Conservation (phyloP, 2,329 filamentous ascomycete genomes). For the Dichotomopilus funicola region DNA sequence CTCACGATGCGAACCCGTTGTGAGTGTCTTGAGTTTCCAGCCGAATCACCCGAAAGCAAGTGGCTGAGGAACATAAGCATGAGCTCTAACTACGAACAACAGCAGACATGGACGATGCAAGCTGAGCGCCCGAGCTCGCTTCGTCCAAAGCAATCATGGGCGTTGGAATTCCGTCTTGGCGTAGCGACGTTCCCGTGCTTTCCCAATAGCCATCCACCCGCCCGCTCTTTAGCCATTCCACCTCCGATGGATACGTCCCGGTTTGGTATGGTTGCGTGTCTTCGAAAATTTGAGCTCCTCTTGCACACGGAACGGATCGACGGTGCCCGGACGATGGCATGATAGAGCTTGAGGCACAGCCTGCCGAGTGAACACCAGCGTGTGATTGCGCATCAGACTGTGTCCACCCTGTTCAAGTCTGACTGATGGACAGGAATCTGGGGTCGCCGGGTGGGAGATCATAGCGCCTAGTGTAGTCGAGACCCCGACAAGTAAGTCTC, state of each 20-base stretch:
- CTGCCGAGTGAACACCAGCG: too few relatives aligned
- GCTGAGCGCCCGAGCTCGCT: background rate
- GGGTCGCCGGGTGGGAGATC: too few relatives aligned
- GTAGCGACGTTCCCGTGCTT: conserved; percentile 7
- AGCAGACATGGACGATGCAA: too few relatives aligned
- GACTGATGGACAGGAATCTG: too few relatives aligned
- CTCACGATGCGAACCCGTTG: background rate
- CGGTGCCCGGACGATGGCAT: background rate
- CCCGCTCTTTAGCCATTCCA: background rate
- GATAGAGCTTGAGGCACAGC: too few relatives aligned
- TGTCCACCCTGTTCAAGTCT: too few relatives aligned
- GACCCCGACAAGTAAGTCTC: background rate
- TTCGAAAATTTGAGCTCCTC: background rate
- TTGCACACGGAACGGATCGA: background rate
- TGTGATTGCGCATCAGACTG: too few relatives aligned
- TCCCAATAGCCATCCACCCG: background rate
- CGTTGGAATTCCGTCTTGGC: conserved; percentile 14
- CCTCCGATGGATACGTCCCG: background rate
- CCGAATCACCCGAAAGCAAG: too few relatives aligned
- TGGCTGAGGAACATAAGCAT: too few relatives aligned
- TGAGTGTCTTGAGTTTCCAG: too few relatives aligned
- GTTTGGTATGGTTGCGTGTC: conserved; percentile 4
- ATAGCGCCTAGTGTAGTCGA: too few relatives aligned
- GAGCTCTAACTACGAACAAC: too few relatives aligned
- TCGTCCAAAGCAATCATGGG: conserved; percentile 11